phyloP scores from a whole-genome alignment of 352 stramenopile genomes.

The Globisporangium rhizosaccharum region DNA sequence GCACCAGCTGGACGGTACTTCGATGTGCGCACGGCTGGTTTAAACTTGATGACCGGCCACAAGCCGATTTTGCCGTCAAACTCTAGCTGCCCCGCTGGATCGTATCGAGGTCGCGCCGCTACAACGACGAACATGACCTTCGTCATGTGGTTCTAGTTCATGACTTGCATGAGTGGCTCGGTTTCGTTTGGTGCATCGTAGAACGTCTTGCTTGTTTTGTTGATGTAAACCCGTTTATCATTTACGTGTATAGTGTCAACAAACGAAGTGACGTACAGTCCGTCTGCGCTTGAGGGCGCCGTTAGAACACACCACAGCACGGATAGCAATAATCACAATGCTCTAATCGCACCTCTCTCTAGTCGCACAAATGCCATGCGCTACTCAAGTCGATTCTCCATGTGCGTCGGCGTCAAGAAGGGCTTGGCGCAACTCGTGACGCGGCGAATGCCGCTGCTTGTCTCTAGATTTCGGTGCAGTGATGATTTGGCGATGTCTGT shows the following conservation, averaged over 20 bases:
- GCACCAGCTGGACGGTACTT: too few relatives aligned
- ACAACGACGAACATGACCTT: slow-evolving; percentile 26
- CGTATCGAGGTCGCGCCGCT: slow-evolving; percentile 9
- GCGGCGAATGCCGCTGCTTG: background rate
- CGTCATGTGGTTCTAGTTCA: slow-evolving; percentile 22
- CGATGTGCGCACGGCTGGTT: too few relatives aligned
- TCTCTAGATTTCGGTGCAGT: background rate
- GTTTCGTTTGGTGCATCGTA: slow-evolving; percentile 14
- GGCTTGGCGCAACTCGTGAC: background rate
- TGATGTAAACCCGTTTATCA: too few relatives aligned
- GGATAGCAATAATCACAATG: too few relatives aligned
- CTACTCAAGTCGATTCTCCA: background rate
- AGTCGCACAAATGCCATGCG: too few relatives aligned
- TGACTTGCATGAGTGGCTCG: slow-evolving; percentile 1
- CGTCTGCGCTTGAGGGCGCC: too few relatives aligned
- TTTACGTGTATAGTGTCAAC: too few relatives aligned
- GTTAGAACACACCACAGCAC: too few relatives aligned
- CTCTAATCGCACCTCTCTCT: too few relatives aligned
- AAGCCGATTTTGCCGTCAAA: slow-evolving; percentile 12
- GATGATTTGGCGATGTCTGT: background rate
- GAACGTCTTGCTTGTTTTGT: slow-evolving; percentile 6
- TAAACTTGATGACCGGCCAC: slow-evolving; percentile 1
- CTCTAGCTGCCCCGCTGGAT: background rate
- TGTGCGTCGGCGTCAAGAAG: background rate
- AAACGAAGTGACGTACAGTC: too few relatives aligned